A percentile compares a stretch with the other conserved stretches of the same genome.
Conservation (phyloP, 192 early-diverging fungal genomes). For the Entrophospora sp. region DNA sequence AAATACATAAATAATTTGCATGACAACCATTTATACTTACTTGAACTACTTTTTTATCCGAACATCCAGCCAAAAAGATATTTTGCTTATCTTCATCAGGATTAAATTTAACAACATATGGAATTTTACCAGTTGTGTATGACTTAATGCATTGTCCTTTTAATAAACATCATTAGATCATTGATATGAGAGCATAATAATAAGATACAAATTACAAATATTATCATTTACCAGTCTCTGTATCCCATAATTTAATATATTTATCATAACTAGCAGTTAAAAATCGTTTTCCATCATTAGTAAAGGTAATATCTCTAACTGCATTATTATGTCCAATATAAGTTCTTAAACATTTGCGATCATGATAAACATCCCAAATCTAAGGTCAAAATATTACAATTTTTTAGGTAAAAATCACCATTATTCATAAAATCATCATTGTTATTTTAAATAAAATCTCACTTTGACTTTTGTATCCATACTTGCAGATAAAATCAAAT, state of each 20-base stretch:
- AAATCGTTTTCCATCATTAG: slow-evolving; percentile 75
- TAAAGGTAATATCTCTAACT: slow-evolving; percentile 87
- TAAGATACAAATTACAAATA: background rate
- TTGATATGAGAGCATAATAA: too few species aligned
- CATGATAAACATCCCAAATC: slow-evolving; percentile 93
- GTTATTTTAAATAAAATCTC: too few species aligned
- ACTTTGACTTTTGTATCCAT: slow-evolving; percentile 96
- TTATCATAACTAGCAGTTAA: slow-evolving; percentile 86
- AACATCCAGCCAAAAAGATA: slow-evolving; percentile 83
- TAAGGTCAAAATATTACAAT: slow-evolving; percentile 19
- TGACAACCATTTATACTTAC: background rate
- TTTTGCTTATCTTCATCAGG: slow-evolving; percentile 82
- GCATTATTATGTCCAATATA: slow-evolving; percentile 89
- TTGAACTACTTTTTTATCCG: slow-evolving; percentile 84
- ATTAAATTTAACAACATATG: slow-evolving; percentile 86
- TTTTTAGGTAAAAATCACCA: too few species aligned
- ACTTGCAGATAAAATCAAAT: slow-evolving; percentile 79
- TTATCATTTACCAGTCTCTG: slow-evolving; percentile 68
- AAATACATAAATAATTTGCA: background rate
- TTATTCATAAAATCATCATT: too few species aligned
- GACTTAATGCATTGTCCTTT: slow-evolving; percentile 67
- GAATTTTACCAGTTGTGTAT: slow-evolving; percentile 70
- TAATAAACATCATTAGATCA: background rate
- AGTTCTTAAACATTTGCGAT: slow-evolving; percentile 76
- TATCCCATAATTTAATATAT: slow-evolving; percentile 95